Conservation (phyloP, 345 rosid genomes). For the Brassica rapa region DNA sequence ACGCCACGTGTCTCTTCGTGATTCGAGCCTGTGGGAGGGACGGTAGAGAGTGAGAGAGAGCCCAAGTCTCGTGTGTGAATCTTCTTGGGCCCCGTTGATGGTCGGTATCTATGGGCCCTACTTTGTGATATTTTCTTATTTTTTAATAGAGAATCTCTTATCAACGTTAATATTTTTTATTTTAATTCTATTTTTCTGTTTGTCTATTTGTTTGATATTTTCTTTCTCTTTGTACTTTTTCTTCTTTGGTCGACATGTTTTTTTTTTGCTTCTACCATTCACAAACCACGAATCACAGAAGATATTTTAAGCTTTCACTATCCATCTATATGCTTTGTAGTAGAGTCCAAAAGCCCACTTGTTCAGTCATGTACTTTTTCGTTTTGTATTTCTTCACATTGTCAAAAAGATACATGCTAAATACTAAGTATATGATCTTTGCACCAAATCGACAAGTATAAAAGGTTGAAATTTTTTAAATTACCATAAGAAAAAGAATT, state of each 20-base stretch:
- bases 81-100: constrained; percentile 7
- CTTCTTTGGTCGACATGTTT: constrained; percentile 14
- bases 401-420: not conserved
- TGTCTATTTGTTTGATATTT: constrained; percentile 39
- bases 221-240: constrained; percentile 17
- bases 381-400: not conserved
- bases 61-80: constrained; percentile 37
- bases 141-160: constrained; percentile 26
- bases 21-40: constrained; percentile 39
- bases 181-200: not conserved
- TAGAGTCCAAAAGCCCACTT: constrained; percentile 27
- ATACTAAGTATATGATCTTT: not conserved
- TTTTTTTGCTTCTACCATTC: constrained; percentile 1
- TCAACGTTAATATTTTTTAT: constrained; percentile 14
- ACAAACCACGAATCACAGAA: constrained; percentile 13
- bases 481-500: not conserved
- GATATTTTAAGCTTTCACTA: constrained; percentile 16
- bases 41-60: constrained; percentile 15
- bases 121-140: constrained; percentile 20
- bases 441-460: not conserved
- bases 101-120: constrained; percentile 27
- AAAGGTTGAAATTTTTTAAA: not conserved
- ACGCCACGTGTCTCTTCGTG: constrained; percentile 36
- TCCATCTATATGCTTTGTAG: not conserved
- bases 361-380: not conserved